Percentiles rank a stretch among this genome's conserved stretches.
Evolutionary conservation across 1,284 basidiomycete species (phyloP).

Genomic region (Fomitopsis pinicola): DNA sequence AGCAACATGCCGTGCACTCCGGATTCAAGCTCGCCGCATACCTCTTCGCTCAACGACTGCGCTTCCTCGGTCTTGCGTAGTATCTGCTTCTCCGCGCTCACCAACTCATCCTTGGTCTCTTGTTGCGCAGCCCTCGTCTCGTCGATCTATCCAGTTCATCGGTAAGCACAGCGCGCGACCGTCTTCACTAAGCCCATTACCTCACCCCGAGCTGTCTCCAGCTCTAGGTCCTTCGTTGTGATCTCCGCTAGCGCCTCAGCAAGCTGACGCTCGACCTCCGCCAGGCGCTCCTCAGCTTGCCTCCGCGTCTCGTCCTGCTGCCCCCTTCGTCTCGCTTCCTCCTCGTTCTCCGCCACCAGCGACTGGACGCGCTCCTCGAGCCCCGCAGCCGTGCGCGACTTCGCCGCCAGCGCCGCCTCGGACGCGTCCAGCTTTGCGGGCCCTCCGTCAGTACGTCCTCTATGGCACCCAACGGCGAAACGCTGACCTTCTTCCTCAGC

Average conservation of each 20-base stretch:
- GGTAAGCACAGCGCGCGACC: not conserved
- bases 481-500: not conserved
- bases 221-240: not conserved
- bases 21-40: no score
- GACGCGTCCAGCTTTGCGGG: not conserved
- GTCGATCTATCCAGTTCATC: not conserved
- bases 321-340: not conserved
- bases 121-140: not conserved
- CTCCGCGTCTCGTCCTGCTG: not conserved
- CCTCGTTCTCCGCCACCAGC: not conserved
- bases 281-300: not conserved
- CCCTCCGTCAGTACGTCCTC: not conserved
- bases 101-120: not conserved
- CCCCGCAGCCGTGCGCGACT: not conserved
- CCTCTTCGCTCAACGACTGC: not conserved
- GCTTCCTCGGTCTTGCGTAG: not conserved
- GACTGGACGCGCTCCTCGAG: not conserved
- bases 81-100: not conserved
- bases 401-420: not conserved
- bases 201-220: not conserved
- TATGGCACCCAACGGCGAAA: not conserved
- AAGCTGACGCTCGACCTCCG: not conserved
- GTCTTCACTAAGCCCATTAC: not conserved
- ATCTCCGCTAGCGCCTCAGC: not conserved
- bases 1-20: not conserved